Percentiles rank a stretch among this genome's conserved stretches.
Conservation (phyloP, 164 flowering plant species). For the Tetrastigma voinierianum region DNA sequence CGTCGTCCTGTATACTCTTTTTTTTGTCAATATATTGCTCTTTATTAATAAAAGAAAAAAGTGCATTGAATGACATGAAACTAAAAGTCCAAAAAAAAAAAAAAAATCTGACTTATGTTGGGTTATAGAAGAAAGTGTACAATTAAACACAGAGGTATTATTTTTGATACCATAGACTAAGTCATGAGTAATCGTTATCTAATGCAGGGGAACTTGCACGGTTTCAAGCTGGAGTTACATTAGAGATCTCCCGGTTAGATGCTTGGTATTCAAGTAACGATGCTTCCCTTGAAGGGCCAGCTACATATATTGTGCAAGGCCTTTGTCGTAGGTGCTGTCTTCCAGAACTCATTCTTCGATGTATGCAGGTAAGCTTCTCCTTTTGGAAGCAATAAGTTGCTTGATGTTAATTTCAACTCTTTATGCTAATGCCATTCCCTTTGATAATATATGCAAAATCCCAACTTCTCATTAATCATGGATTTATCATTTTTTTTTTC, state of each 20-base stretch:
- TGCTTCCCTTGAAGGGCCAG: slow-evolving; percentile 67
- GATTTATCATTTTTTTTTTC: neutral
- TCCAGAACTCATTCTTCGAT: slow-evolving; percentile 85
- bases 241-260: slow-evolving; percentile 92
- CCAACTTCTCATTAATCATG: neutral
- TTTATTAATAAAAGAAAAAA: no score
- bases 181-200: neutral
- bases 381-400: neutral
- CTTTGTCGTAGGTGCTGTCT: slow-evolving; percentile 94
- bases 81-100: no score
- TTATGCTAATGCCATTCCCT: neutral
- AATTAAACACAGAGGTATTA: no score
- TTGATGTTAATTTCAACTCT: neutral
- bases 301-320: slow-evolving; percentile 75
- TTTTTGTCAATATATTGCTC: no score
- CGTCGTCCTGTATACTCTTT: no score
- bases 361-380: slow-evolving; percentile 70
- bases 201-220: slow-evolving; percentile 78
- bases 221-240: slow-evolving; percentile 86
- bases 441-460: no score
- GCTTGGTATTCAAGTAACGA: slow-evolving; percentile 81
- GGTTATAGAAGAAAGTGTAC: no score
- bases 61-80: no score
- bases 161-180: neutral
- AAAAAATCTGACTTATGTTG: no score